Evolutionary conservation across 1,139 yeast species (phyloP), one percentile per base, ranked within the genome.

Genomic region (Yamadazyma atmosphaerica): DNA sequence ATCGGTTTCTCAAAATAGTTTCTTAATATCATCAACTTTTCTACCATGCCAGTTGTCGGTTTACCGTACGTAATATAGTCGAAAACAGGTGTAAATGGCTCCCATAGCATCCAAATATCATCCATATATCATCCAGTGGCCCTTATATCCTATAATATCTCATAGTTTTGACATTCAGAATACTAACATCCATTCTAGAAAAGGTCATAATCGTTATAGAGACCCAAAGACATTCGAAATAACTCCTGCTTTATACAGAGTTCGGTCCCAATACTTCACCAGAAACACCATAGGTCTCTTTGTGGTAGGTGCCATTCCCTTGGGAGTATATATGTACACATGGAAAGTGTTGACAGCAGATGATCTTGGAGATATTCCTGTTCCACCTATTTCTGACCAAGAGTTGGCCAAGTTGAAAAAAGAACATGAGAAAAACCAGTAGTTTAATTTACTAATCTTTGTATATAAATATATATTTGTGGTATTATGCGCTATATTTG

Each of bases 221-320:
- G 87, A 86, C 63, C 85, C 81, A 37, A 71, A 72, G 54, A 86
- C 95, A 16, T 84, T 81, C 65, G 86, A 86, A 58, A 89, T 89
- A 89, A 86, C 96, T 2, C 96, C 96, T 14, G 96, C 96, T 8
- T 82, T 90, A 71, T 72, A 87, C 52, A 73, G 98, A 51, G 96
- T 96, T 34, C 78, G 98, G 59, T 74, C 77, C 41, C 97, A 96
- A 31, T 90, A 77, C 58, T 85, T 89, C 65, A 78, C 81, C 75
- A 81, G 75, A 55, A 90, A 90, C 61, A 74, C 84, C 57, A 63
- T 78, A 15, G 78, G 82, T 0, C 78, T 90, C 39, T 69, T 71
- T 14, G 60, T 75, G 0, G 68, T 86, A 16, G 64, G 81, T 14
- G 75, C 83, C 12, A 64, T 87, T 36, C 83, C 94, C 4, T 66